These are phyloP conservation scores for Hortaea werneckii DNA, from an alignment of 2,329 filamentous ascomycete genomes.

Conservation along the genomic window DNA sequence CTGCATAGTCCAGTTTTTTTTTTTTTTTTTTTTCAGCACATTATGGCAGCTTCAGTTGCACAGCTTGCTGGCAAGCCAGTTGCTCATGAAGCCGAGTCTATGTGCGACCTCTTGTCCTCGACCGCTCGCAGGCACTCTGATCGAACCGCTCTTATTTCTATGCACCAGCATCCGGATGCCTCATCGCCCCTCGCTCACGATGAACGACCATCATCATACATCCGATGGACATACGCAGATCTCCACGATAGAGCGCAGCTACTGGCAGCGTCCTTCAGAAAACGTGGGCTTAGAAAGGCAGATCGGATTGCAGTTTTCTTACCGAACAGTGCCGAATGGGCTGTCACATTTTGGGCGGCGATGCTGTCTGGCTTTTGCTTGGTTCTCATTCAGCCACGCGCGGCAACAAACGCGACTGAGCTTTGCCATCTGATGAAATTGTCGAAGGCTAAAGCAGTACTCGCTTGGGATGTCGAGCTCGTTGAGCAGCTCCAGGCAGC, in stretches of 20 bases:
- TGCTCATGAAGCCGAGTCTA: not conserved
- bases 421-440: not conserved
- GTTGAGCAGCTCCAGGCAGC: not conserved
- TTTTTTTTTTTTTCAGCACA: not conserved
- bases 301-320: not conserved
- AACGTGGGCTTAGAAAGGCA: not conserved
- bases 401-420: not conserved
- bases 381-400: not conserved
- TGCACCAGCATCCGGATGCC: not conserved
- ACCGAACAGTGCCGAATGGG: not conserved
- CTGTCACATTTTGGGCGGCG: not conserved
- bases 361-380: not conserved
- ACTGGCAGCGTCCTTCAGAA: not conserved
- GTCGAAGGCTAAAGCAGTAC: not conserved
- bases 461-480: not conserved
- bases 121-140: not conserved
- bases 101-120: not conserved
- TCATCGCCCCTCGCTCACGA: not conserved
- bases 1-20: no score
- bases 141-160: not conserved
- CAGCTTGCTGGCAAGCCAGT: not conserved
- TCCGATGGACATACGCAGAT: not conserved
- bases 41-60: not conserved
- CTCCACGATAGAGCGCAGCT: not conserved
- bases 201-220: not conserved